Conservation (phyloP, 2,329 filamentous ascomycete species). For the Ophiostoma fasciatum region DNA sequence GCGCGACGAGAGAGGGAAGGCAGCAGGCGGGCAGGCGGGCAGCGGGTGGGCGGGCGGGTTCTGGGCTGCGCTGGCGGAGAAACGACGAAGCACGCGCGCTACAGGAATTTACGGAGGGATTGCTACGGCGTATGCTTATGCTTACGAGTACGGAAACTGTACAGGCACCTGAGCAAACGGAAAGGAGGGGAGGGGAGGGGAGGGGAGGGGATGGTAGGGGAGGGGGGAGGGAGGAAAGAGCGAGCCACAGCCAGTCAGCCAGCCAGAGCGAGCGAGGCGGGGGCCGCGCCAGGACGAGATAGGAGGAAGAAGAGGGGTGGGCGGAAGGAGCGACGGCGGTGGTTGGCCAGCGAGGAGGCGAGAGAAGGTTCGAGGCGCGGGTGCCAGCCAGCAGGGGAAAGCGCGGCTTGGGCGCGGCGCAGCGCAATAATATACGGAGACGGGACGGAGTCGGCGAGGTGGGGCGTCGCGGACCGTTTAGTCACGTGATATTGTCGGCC, state of each 20-base stretch:
- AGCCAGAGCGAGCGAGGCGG: background rate
- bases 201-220: background rate
- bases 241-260: background rate
- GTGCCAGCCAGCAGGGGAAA: slow-evolving; percentile 3
- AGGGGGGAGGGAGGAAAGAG: too few relatives aligned
- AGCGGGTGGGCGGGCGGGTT: slow-evolving; percentile 2
- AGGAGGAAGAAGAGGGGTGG: background rate
- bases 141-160: too few relatives aligned
- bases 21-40: too few relatives aligned
- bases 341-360: background rate
- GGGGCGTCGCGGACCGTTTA: too few relatives aligned
- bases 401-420: too few relatives aligned
- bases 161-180: slow-evolving; percentile 1
- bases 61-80: slow-evolving; percentile 3
- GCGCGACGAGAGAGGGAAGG: too few relatives aligned
- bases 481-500: too few relatives aligned
- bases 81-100: background rate
- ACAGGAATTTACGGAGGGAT: too few relatives aligned
- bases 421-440: too few relatives aligned
- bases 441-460: too few relatives aligned
- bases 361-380: slow-evolving; percentile 8
- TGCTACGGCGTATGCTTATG: too few relatives aligned
- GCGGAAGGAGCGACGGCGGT: slow-evolving; percentile 3
- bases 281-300: background rate
- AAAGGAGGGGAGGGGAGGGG: background rate